phyloP scores from a whole-genome alignment of 2,329 filamentous ascomycete species.

The Ophioceras dolichostomum region DNA sequence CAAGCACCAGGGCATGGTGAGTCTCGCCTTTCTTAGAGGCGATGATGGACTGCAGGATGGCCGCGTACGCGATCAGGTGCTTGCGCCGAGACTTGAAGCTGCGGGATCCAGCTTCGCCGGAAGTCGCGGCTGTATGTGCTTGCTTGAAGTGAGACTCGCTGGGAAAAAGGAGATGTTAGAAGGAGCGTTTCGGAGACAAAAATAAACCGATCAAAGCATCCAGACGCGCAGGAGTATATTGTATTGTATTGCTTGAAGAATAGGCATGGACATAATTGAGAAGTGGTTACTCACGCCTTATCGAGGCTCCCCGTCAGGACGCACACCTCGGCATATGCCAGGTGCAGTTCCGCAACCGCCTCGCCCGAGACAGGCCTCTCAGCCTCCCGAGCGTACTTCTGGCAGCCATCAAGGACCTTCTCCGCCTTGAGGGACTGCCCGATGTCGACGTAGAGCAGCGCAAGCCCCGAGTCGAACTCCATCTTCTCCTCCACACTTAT shows the following conservation, averaged over 20 bases:
- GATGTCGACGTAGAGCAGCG: constrained; percentile 39
- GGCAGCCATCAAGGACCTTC: constrained; percentile 43
- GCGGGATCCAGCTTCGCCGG: not conserved
- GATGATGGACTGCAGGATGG: constrained; percentile 52
- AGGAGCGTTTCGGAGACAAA: too few relatives aligned
- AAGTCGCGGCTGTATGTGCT: not conserved
- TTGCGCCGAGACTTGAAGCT: constrained; percentile 23
- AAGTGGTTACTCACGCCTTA: constrained; percentile 38
- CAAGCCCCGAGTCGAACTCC: constrained; percentile 32
- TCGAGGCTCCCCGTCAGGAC: constrained; percentile 53
- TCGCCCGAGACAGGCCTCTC: constrained; percentile 23
- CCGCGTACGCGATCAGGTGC: constrained; percentile 43
- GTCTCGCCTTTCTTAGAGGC: constrained; percentile 49
- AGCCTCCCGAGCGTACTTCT: constrained; percentile 30
- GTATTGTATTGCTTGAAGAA: too few relatives aligned
- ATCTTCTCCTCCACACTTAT: constrained; percentile 25
- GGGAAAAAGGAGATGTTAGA: not conserved
- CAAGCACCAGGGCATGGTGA: constrained; percentile 43
- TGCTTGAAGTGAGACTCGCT: constrained; percentile 3
- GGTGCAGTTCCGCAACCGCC: constrained; percentile 41
- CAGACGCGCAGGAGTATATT: too few relatives aligned
- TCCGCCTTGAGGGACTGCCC: constrained; percentile 38
- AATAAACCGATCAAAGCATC: too few relatives aligned
- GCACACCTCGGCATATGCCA: constrained; percentile 65
- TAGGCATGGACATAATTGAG: too few relatives aligned